Evolutionary conservation across 805 yeast genomes (phyloP), one percentile per base, ranked within the genome.

Genomic region (Ogataea populi-albae): DNA sequence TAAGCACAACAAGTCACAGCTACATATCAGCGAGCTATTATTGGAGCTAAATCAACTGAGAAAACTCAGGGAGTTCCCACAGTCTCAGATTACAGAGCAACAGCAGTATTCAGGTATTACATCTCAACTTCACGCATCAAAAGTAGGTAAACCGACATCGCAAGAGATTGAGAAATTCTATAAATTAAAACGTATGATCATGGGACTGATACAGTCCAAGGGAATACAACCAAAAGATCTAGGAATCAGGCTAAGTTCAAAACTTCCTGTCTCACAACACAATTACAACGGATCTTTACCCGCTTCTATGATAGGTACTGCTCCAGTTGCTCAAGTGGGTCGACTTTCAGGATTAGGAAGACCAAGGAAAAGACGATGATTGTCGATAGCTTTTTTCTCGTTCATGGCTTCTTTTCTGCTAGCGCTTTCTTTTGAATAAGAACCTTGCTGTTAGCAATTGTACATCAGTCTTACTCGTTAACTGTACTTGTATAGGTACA

Each of bases 241-340:
- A 65, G 64, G 52, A 36, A 26, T 68, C 32, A 44, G 71, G 40
- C 44, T 71, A 38, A 46, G 58, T 55, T 5, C 57, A 50, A 43
- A 61, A 49, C 17, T 89, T 30, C 95, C 96, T 1, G 80, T 84
- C 1, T 68, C 84, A 38, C 78, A 78, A 54, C 74, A 79, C 17
- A 86, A 81, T 46, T 88, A 86, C 52, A 64, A 74, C 23, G 97
- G 97, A 30, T 71, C 82, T 1, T 68, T 89, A 52, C 96, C 96
- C 1, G 83, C 85, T 2, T 62, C 71, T 10, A 37, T 37, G 30
- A 37, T 47, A 29, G 40, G 44, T 21, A 31, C 34, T 27, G 37
- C 42, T 5, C 38, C 35, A 17, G 27, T 35, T 12, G 35, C 36
- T 6, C 43, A 35, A 11, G 37, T 38, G 17, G 46, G 47, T n/a